phyloP scores from a whole-genome alignment of 306 rosid genomes.

The Dalbergia oliveri region DNA sequence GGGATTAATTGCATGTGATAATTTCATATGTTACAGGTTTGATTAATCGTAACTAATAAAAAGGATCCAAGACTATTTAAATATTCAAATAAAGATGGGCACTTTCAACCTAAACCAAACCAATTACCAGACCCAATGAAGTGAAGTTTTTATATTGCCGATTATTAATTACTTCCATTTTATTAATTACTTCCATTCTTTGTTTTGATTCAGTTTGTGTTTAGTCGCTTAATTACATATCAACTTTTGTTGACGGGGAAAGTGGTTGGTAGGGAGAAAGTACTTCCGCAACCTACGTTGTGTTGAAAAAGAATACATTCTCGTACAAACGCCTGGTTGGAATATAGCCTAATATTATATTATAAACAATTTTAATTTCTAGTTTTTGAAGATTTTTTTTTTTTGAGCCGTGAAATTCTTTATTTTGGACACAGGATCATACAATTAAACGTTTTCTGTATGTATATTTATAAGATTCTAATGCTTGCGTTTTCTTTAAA shows the following conservation, averaged over 20 bases:
- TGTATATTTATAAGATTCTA: neutral
- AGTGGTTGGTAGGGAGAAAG: neutral
- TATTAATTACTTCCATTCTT: neutral
- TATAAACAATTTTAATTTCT: neutral
- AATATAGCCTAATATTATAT: neutral
- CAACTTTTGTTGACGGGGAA: neutral
- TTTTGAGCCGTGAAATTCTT: neutral
- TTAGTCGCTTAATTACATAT: neutral
- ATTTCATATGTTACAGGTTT: neutral
- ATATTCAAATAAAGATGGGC: neutral
- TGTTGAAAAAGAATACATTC: neutral
- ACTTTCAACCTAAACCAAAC: neutral
- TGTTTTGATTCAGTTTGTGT: conserved; percentile 3
- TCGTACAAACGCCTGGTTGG: neutral
- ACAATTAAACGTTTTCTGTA: neutral
- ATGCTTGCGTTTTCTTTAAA: neutral
- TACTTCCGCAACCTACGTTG: conserved; percentile 5
- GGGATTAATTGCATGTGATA: neutral
- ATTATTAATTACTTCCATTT: neutral
- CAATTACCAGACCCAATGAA: neutral
- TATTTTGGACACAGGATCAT: neutral
- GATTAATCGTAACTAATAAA: neutral
- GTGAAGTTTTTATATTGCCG: neutral
- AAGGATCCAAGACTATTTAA: neutral
- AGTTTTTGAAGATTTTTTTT: neutral